Evolutionary conservation across 1,284 basidiomycete species (phyloP), one percentile per base, ranked within the genome.

Genomic region (Apiotrichum domesticum): DNA sequence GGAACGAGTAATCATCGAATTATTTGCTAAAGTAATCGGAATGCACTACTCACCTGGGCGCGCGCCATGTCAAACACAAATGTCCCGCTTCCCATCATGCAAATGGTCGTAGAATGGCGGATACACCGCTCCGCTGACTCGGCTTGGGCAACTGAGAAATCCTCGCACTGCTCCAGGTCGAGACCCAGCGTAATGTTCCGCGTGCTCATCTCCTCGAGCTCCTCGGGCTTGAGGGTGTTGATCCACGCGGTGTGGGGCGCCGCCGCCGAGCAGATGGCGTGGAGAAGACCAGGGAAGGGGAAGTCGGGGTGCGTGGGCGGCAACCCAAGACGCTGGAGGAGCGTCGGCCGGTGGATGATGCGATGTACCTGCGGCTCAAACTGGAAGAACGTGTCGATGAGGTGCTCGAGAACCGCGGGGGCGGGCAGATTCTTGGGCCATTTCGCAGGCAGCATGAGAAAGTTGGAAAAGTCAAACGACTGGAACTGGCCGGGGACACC

Each of bases 251-350:
- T 76, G 55, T 77, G 70, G 10, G 67, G 64, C 0, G 76, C 66
- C 0, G 76, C 75, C 8, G 70, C 61, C 4, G 78, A 77, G 54
- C 76, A 76, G 35, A 80, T 78, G 39, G 75, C 73, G 59, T 80
- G 79, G 3, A 80, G 66, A 0, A 80, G 63, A 1, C 72, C 68
- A 0, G 72, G 59, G 55, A 77, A 74, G 7, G 79, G 79, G 64
- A 79, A 80, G 10, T 71, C 63, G 3, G 59, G 46, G 42, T 75
- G 68, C 2, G 69, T 68, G 0, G 79, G 78, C 1, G 78, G 71
- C 13, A 79, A 69, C n/a, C 68, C 63, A 55, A 80, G 66, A 5
- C 75, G 67, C 9, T 68, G 41, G 46, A 78, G 63, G 52, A 80
- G 71, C 4, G 66, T 66, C 4, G 66, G 58, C 9, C 69, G 66